Conservation (phyloP, 129 eudicot species). For the Flaveria brownii region DNA sequence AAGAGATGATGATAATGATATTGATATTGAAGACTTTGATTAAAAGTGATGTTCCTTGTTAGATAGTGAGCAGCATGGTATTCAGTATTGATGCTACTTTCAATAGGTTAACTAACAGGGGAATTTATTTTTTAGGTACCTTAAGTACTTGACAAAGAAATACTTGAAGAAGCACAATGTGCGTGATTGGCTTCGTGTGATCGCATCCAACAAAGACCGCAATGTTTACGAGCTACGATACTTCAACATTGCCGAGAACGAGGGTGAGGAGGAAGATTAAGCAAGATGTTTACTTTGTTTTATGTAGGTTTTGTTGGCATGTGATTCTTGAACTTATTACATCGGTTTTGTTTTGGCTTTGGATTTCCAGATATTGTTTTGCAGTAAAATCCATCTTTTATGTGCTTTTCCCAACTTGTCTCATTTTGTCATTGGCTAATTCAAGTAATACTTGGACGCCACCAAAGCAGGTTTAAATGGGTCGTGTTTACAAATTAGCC, state of each 20-base stretch:
- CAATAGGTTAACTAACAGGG: neutral
- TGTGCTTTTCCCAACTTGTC: conserved; percentile 3
- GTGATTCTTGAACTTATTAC: conserved; percentile 20
- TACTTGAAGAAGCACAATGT: conserved; percentile 56
- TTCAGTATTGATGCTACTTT: neutral
- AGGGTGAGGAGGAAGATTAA: conserved; percentile 52
- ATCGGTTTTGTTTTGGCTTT: neutral
- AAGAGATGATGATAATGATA: no score
- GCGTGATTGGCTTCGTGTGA: conserved; percentile 52
- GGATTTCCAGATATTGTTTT: conserved; percentile 32
- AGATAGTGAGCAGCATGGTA: neutral
- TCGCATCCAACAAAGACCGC: conserved; percentile 48
- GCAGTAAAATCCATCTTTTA: conserved; percentile 20
- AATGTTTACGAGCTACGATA: conserved; percentile 48
- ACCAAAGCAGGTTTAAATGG: no score
- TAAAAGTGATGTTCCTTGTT: neutral
- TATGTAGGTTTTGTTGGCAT: conserved; percentile 20
- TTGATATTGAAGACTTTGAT: neutral
- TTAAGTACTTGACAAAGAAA: conserved; percentile 48
- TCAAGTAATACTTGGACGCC: no score
- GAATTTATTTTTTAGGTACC: conserved; percentile 27
- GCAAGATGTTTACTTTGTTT: neutral
- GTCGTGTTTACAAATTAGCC: no score
- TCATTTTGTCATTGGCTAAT: neutral
- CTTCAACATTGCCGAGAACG: conserved; percentile 57